Evolutionary conservation across 1,284 basidiomycete genomes (phyloP).

Genomic region (Ceratobasidium theobromae): DNA sequence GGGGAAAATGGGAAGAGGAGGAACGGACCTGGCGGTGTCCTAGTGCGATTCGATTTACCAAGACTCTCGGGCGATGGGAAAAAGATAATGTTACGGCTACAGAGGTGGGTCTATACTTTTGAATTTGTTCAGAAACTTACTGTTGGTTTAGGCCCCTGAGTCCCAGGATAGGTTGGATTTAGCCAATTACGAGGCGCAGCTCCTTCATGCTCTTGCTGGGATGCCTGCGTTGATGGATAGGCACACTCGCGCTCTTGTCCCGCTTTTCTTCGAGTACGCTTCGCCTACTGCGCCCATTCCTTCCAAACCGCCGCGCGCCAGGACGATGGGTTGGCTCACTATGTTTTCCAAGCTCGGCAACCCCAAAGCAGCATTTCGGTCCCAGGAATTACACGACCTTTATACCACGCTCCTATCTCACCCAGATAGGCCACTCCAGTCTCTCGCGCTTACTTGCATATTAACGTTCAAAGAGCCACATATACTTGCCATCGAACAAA

Average conservation of each 20-base stretch:
- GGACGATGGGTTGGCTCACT: conserved; percentile 74
- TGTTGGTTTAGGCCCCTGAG: conserved; percentile 53
- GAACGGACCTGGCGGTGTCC: conserved; percentile 69
- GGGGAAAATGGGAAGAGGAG: conserved; percentile 53
- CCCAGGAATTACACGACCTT: conserved; percentile 64
- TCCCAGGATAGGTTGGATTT: conserved; percentile 70
- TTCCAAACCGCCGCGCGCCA: conserved; percentile 54
- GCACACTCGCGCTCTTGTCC: conserved; percentile 78
- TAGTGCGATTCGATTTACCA: neutral
- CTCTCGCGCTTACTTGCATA: conserved; percentile 75
- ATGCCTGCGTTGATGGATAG: conserved; percentile 74
- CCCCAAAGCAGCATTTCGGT: conserved; percentile 80
- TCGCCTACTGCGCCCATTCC: conserved; percentile 45
- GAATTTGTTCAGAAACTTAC: neutral
- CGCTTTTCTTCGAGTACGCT: conserved; percentile 69
- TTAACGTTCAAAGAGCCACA: conserved; percentile 79
- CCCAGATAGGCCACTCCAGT: conserved; percentile 81
- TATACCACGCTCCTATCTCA: conserved; percentile 82
- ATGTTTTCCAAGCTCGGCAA: conserved; percentile 90
- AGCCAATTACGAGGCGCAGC: conserved; percentile 75
- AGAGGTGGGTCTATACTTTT: conserved; percentile 1
- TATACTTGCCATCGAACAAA: conserved; percentile 67
- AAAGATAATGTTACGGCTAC: neutral
- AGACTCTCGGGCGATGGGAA: neutral
- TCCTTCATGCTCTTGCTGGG: conserved; percentile 68